phyloP scores from a whole-genome alignment of 495 filamentous ascomycete species.

The Rhizodiscina lignyota region DNA sequence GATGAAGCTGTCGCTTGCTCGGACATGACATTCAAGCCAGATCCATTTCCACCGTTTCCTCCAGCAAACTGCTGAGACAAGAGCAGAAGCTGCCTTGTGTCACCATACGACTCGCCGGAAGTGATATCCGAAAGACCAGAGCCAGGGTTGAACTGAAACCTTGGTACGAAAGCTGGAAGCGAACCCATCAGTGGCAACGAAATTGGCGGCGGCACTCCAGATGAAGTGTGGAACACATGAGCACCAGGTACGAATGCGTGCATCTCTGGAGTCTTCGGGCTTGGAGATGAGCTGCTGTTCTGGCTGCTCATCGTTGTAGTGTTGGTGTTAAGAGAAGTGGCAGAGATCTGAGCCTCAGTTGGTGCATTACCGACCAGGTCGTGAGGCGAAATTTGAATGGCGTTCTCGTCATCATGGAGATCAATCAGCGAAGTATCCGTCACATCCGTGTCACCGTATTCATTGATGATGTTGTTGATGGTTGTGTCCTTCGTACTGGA shows the following conservation, averaged over 20 bases:
- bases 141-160: background rate
- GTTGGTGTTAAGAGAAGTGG: background rate
- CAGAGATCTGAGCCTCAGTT: background rate
- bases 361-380: background rate
- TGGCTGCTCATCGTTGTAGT: background rate
- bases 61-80: too few species aligned
- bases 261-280: background rate
- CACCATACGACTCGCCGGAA: background rate
- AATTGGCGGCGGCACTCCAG: background rate
- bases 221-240: too few species aligned
- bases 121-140: background rate
- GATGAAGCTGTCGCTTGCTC: too few species aligned
- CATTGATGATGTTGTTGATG: conserved; percentile 11
- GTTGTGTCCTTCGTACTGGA: conserved; percentile 9
- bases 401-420: background rate
- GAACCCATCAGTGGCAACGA: background rate
- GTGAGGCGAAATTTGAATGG: background rate
- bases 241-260: too few species aligned
- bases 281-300: background rate
- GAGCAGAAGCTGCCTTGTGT: background rate
- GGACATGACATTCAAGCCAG: too few species aligned
- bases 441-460: conserved; percentile 2
- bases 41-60: too few species aligned
- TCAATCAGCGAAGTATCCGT: background rate
- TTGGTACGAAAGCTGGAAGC: background rate